These are phyloP conservation scores for Cucumis cinereus DNA, from an alignment of 306 rosid genomes.

Conservation along the genomic window DNA sequence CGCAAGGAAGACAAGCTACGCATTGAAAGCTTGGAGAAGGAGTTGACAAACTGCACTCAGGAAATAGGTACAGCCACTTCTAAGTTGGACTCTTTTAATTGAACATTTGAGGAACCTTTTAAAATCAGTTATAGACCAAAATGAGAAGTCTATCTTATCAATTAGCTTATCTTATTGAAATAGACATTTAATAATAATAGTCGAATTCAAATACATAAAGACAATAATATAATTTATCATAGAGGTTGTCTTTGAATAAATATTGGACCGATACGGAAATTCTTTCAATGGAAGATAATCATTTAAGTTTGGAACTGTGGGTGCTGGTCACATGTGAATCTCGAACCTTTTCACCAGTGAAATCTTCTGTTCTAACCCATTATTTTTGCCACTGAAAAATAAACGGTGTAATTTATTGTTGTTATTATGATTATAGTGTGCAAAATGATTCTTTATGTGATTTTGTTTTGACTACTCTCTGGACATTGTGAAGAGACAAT, in stretches of 20 bases:
- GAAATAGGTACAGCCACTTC: conserved; percentile 55
- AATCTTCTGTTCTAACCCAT: neutral
- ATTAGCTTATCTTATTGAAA: neutral
- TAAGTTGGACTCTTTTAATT: neutral
- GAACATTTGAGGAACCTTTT: neutral
- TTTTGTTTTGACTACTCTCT: neutral
- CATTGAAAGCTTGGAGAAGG: conserved; percentile 53
- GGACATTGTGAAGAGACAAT: neutral
- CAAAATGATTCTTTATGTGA: neutral
- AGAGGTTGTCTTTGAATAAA: neutral
- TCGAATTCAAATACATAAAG: neutral
- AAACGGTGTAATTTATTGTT: neutral
- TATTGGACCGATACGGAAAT: neutral
- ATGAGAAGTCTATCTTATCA: neutral
- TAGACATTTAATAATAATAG: neutral
- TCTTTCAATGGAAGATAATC: neutral
- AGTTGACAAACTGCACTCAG: conserved; percentile 69
- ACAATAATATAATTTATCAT: neutral
- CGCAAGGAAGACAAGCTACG: conserved; percentile 43
- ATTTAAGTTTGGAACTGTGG: neutral
- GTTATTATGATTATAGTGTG: neutral
- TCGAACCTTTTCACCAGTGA: neutral
- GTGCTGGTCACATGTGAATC: neutral
- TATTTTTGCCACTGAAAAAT: neutral
- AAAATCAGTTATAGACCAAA: neutral